Evolutionary conservation across 371 early-diverging fungal genomes (phyloP).

Genomic region (Capniomyces stellatus): DNA sequence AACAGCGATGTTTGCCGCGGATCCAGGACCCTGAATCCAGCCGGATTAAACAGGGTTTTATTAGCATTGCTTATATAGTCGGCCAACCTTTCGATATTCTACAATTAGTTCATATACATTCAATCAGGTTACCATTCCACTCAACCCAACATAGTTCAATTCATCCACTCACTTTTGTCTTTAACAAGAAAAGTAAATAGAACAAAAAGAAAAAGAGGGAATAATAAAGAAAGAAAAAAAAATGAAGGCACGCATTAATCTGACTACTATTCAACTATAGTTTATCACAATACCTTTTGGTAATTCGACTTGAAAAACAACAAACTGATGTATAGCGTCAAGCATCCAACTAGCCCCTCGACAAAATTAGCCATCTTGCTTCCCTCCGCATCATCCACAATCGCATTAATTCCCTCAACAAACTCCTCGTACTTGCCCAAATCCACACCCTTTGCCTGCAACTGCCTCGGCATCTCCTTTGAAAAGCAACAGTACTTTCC

Average conservation of each 20-base stretch:
- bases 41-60: neutral
- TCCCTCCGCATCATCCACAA: neutral
- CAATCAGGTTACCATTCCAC: neutral
- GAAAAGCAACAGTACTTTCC: neutral
- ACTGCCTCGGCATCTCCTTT: neutral
- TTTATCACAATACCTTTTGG: neutral
- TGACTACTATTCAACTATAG: no score
- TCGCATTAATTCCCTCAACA: neutral
- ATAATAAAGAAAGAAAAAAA: no score
- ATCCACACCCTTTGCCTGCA: neutral
- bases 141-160: neutral
- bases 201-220: no score
- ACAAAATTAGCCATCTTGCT: neutral
- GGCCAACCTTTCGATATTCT: no score
- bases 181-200: no score
- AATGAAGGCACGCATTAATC: no score
- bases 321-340: neutral
- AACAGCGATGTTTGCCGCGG: neutral
- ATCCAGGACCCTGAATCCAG: neutral
- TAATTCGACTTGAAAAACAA: neutral
- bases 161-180: no score
- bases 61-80: no score
- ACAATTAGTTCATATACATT: no score
- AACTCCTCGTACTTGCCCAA: neutral
- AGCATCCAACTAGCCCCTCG: neutral